Percentiles rank a stretch among this genome's conserved stretches.
phyloP scores from a whole-genome alignment of 495 filamentous ascomycete species.

The Acidomyces sp. region DNA sequence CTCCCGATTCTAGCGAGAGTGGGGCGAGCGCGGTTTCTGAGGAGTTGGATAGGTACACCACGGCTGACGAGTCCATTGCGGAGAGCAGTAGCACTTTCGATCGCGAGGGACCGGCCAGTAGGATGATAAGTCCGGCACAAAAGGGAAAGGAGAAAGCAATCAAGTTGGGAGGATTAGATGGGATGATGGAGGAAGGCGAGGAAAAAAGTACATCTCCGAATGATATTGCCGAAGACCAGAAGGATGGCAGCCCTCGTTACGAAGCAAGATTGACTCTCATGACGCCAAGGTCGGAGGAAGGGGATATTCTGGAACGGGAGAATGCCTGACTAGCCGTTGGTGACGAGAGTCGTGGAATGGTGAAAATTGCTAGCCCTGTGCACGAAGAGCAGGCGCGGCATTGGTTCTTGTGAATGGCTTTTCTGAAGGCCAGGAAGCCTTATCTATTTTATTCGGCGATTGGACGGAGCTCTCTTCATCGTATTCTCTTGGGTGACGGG shows the following conservation, averaged over 20 bases:
- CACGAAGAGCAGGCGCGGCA: too few relatives aligned
- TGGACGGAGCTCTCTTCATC: too few relatives aligned
- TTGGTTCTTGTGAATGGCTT: too few relatives aligned
- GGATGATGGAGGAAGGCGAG: constrained; percentile 5
- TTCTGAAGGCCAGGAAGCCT: too few relatives aligned
- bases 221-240: neutral
- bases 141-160: constrained; percentile 9
- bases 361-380: too few relatives aligned
- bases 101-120: neutral
- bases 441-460: too few relatives aligned
- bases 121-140: constrained; percentile 2
- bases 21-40: too few relatives aligned
- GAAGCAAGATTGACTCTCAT: neutral
- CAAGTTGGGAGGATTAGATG: constrained; percentile 2
- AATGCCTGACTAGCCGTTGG: constrained; percentile 1
- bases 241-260: neutral
- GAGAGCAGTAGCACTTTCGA: neutral
- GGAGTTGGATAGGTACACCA: constrained; percentile 9
- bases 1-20: neutral
- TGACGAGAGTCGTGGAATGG: too few relatives aligned
- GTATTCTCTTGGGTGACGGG: too few relatives aligned
- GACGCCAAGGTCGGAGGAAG: neutral
- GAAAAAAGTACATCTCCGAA: neutral
- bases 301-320: neutral
- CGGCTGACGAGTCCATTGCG: constrained; percentile 6